Evolutionary conservation across 1,284 basidiomycete species (phyloP), one percentile per base, ranked within the genome.

Genomic region (Cryptococcus sp.): DNA sequence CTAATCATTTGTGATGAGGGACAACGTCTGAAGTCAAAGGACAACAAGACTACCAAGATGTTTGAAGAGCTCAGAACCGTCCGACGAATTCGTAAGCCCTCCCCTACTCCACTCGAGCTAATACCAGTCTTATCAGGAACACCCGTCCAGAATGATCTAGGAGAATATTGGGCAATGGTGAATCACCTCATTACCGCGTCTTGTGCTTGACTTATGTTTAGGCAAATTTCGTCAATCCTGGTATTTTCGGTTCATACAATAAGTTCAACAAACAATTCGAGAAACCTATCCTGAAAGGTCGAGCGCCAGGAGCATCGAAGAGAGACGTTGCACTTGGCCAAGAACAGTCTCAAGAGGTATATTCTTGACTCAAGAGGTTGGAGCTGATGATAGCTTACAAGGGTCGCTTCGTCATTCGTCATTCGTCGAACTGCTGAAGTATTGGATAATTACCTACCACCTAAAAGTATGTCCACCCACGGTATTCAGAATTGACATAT

Each of bases 1-100:
- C 77, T 99, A 1, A 86, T 99, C 55, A 82, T 99, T 25, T 98
- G 94, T 64, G 96, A 99, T 67, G 96, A 99, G 80, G 91, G 93
- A 1, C 96, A 99, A 73, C 82, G 94, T 23, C 79, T 99, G 34
- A 98, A 98, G 69, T 92, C 91, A 14, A 74, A 73, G 39, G 85
- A 88, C 3, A 92, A 88, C 66, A 96, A 98, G 77, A 97, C 92
- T 0, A 88, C 87, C 1, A 82, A 81, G 48, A 89, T 91, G 83
- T 94, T 98, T 67, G 85, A 88, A 56, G 81, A 82, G 14, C 77
- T 99, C 36, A 78, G 78, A 49, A 91, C 88, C 1, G 80, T 80
- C 4, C 79, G 88, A 22, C 79, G 90, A 41, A 81, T 92, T 54
- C 72, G 74, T 76, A 31, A 49, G 72, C 64, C 21, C 16, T n/a